Evolutionary conservation across 2,329 filamentous ascomycete genomes (phyloP).

Genomic region (Neofusicoccum sp.): DNA sequence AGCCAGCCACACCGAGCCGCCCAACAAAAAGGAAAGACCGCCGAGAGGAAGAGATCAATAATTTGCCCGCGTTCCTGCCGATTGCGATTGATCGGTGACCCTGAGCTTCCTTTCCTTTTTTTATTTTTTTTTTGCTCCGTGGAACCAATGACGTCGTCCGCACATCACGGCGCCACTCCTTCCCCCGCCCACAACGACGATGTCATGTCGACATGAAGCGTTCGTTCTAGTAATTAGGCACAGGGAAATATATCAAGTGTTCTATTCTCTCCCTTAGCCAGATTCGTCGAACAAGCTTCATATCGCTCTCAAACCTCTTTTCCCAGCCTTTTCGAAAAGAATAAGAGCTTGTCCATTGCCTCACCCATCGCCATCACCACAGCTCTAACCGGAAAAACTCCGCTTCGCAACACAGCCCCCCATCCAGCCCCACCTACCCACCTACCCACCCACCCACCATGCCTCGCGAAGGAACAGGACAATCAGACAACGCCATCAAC

Average conservation of each 20-base stretch:
- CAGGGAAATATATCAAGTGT: too few species aligned
- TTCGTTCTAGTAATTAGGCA: too few species aligned
- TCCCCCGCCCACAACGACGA: neutral
- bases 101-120: too few species aligned
- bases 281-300: too few species aligned
- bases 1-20: too few species aligned
- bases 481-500: constrained; percentile 51
- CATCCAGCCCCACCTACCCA: neutral
- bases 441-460: constrained; percentile 35
- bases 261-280: too few species aligned
- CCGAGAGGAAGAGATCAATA: neutral
- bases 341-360: too few species aligned
- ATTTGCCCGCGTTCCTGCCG: neutral
- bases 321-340: too few species aligned
- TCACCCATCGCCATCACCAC: too few species aligned
- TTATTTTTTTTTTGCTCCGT: neutral
- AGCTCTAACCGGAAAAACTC: too few species aligned
- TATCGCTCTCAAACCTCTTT: too few species aligned
- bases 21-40: neutral
- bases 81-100: neutral
- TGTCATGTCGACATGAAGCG: neutral
- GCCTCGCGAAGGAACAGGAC: constrained; percentile 56
- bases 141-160: neutral
- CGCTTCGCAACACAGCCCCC: too few species aligned
- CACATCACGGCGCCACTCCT: neutral